phyloP scores from a whole-genome alignment of 441 rosid species.

The Populus hybrid region DNA sequence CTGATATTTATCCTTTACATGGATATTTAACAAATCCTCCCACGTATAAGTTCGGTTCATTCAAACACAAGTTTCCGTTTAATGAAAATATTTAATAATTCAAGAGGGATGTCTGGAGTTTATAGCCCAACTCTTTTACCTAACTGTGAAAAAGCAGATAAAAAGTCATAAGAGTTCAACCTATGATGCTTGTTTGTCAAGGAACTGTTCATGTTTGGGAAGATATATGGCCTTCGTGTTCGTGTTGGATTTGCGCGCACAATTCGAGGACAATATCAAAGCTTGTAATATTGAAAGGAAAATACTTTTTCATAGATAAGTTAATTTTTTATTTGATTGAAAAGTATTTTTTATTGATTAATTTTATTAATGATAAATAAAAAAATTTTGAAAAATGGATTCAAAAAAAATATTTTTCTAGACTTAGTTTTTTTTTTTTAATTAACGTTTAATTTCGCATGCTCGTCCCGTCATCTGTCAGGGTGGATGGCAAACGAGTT shows the following conservation, averaged over 20 bases:
- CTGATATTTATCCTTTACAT: not conserved
- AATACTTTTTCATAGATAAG: too few species aligned
- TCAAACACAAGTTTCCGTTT: not conserved
- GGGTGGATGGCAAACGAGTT: not conserved
- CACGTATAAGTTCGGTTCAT: not conserved
- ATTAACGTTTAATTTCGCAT: not conserved
- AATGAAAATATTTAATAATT: too few species aligned
- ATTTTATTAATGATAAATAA: too few species aligned
- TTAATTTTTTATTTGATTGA: too few species aligned
- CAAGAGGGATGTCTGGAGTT: not conserved
- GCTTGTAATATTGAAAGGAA: too few species aligned
- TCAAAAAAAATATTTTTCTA: too few species aligned
- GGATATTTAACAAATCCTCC: not conserved
- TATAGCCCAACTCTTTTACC: not conserved
- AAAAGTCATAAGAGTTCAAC: not conserved
- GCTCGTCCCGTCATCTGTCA: not conserved
- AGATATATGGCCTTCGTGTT: not conserved
- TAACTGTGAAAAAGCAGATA: not conserved
- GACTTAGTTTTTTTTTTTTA: too few species aligned
- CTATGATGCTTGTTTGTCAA: not conserved
- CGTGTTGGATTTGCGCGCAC: too few species aligned
- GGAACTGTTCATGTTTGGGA: too few species aligned
- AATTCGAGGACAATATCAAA: too few species aligned
- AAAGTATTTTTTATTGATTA: too few species aligned
- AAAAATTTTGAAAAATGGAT: rapidly evolving